Conservation (phyloP, 106 monocot genomes). For the Dioscorea alata region DNA sequence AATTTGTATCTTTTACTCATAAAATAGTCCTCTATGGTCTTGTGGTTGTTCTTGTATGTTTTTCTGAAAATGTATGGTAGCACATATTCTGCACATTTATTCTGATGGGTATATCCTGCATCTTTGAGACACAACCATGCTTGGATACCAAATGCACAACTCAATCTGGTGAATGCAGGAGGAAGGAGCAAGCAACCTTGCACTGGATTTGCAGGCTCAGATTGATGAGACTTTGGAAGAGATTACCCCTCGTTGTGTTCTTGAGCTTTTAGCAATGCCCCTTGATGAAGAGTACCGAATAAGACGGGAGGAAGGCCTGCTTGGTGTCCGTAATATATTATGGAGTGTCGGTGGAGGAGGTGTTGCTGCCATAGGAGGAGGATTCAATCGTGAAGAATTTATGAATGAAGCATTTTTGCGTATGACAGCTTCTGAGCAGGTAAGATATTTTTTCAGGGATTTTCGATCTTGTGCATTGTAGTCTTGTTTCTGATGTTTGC, state of each 20-base stretch:
- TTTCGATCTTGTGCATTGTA: no score
- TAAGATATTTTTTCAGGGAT: slow-evolving; percentile 6
- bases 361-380: slow-evolving; percentile 69
- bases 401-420: slow-evolving; percentile 75
- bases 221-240: slow-evolving; percentile 97
- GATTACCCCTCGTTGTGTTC: slow-evolving; percentile 66
- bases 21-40: no score
- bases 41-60: no score
- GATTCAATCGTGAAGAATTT: slow-evolving; percentile 80
- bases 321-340: slow-evolving; percentile 65
- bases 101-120: no score
- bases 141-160: no score
- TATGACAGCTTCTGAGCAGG: slow-evolving; percentile 93
- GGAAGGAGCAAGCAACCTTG: slow-evolving; percentile 96
- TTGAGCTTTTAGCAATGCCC: slow-evolving; percentile 85
- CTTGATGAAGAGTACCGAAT: slow-evolving; percentile 57
- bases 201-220: slow-evolving; percentile 65
- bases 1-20: no score
- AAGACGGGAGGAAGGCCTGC: slow-evolving; percentile 78
- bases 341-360: slow-evolving; percentile 85
- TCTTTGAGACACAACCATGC: no score
- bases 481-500: background rate
- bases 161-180: slow-evolving; percentile 37
- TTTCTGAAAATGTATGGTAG: no score
- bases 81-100: no score